phyloP scores from a whole-genome alignment of 73 alveolate species.

The Effrenium voratum region DNA sequence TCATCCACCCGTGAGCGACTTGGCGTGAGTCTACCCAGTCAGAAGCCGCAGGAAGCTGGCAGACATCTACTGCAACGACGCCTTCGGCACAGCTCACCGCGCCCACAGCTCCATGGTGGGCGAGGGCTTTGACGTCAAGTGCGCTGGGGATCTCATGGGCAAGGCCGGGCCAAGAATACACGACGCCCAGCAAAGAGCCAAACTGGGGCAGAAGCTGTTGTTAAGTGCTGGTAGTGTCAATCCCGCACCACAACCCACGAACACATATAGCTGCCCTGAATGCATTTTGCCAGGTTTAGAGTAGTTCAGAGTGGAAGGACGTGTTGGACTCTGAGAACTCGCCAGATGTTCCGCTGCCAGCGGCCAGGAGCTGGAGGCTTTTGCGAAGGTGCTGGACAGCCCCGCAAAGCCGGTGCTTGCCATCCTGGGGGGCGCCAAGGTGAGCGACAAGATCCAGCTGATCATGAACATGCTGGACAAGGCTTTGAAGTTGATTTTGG shows the following conservation, averaged over 20 bases:
- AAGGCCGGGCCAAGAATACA: neutral
- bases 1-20: too few relatives aligned
- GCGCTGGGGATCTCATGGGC: constrained; percentile 89
- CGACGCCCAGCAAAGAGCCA: too few relatives aligned
- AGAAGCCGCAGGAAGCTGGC: constrained; percentile 94
- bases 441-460: constrained; percentile 98
- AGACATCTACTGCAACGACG: constrained; percentile 97
- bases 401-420: constrained; percentile 97
- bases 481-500: constrained; percentile 21
- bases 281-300: too few relatives aligned
- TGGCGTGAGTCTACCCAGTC: too few relatives aligned
- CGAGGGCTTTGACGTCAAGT: constrained; percentile 85
- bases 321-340: neutral
- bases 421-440: constrained; percentile 98
- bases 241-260: too few relatives aligned
- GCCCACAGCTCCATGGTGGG: constrained; percentile 98
- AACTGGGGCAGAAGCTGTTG: too few relatives aligned
- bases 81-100: constrained; percentile 99
- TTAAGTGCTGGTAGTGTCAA: too few relatives aligned
- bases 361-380: constrained; percentile 95
- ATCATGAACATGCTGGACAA: constrained; percentile 97
- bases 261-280: too few relatives aligned
- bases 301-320: neutral
- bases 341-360: neutral
- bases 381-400: constrained; percentile 95